These are phyloP conservation scores for Spathaspora gorwiae DNA, from an alignment of 805 yeast species.

Conservation along the genomic window DNA sequence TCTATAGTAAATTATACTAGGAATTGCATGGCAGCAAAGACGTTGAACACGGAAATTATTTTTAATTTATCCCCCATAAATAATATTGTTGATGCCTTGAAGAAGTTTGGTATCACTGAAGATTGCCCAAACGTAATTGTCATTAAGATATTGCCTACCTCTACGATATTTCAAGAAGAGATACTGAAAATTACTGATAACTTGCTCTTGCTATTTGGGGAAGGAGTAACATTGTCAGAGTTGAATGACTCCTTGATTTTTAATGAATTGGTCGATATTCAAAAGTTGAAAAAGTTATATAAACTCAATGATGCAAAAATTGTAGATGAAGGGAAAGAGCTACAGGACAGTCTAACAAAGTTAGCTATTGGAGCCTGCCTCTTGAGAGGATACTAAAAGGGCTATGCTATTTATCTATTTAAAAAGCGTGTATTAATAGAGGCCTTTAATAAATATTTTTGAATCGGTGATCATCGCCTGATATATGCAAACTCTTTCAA, in stretches of 20 bases:
- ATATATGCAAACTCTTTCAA: conserved; percentile 8
- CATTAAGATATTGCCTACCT: conserved; percentile 39
- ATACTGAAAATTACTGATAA: conserved; percentile 18
- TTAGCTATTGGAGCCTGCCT: conserved; percentile 46
- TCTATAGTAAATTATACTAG: conserved; percentile 49
- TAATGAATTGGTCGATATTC: conserved; percentile 17
- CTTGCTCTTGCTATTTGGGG: conserved; percentile 8
- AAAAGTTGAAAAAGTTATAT: conserved; percentile 31
- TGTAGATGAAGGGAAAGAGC: conserved; percentile 6
- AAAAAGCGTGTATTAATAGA: neutral
- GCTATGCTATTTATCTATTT: neutral
- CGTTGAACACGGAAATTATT: conserved; percentile 67
- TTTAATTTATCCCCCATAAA: conserved; percentile 66
- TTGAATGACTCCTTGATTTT: conserved; percentile 7
- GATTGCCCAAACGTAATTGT: conserved; percentile 43
- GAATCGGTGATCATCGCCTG: neutral
- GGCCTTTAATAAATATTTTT: neutral
- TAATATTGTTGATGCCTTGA: conserved; percentile 68
- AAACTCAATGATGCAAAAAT: conserved; percentile 30
- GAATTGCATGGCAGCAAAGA: conserved; percentile 54
- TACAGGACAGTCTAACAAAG: conserved; percentile 30
- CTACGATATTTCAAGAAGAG: conserved; percentile 9
- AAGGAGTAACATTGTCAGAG: conserved; percentile 1
- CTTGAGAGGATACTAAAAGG: conserved; percentile 38
- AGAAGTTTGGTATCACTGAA: conserved; percentile 63